These are phyloP conservation scores for Coemansia sp. DNA, from an alignment of 192 early-diverging fungal species.

Conservation along the genomic window DNA sequence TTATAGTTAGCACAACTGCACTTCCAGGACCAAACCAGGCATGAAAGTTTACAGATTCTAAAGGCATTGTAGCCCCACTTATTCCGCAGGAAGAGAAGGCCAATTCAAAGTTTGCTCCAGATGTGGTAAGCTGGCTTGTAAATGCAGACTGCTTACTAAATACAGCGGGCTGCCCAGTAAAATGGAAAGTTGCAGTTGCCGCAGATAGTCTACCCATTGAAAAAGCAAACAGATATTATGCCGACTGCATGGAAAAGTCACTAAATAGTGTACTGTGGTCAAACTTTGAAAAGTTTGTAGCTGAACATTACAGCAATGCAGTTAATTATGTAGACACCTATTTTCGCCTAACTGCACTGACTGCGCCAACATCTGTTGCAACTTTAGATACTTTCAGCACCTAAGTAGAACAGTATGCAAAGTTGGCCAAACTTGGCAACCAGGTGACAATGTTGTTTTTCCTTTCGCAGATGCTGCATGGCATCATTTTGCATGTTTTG, in stretches of 20 bases:
- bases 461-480: neutral
- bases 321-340: neutral
- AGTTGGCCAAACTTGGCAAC: neutral
- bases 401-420: neutral
- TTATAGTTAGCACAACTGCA: no score
- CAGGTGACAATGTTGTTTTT: neutral
- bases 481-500: neutral
- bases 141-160: no score
- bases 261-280: neutral
- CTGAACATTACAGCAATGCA: neutral
- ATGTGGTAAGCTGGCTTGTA: no score
- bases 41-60: no score
- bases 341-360: neutral
- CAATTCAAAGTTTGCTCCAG: no score
- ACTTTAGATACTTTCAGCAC: neutral
- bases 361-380: neutral
- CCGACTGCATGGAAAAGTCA: neutral
- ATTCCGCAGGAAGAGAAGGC: no score
- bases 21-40: no score
- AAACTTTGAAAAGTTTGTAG: neutral
- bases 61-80: no score
- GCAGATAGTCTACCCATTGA: neutral
- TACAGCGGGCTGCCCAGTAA: no score
- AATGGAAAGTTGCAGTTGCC: no score
- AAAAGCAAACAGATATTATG: neutral